Evolutionary conservation across 108 stramenopile species (phyloP), one percentile per base, ranked within the genome.

Genomic region (Nitzschia putrida): DNA sequence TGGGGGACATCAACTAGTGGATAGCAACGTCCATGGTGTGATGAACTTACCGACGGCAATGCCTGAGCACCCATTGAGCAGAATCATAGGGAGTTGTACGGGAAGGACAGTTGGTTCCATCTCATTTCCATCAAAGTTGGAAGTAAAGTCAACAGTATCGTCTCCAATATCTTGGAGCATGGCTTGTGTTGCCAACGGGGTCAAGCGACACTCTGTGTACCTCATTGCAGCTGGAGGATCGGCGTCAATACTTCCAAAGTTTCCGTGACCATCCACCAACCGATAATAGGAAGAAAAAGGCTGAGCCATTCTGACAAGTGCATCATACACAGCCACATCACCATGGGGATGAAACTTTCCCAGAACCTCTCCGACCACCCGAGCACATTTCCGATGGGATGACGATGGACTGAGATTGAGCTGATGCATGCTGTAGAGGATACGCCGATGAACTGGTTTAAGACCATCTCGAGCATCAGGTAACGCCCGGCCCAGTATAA

Each of bases 191-290:
- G 95, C 81, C 29, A 97, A 57, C 23, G 25, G 54, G 24, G 95
- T 90, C 18, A 98, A 71, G 42, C 88, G 87, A 61, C 94, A 95
- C 76, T 98, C 97, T 0, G 97, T 98, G 83, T 98, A 98, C 21
- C 97, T 82, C 97, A 98, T 98, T 13, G 97, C 97, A 0, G 97
- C 97, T 12, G 97, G 88, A 16, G 97, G 97, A 85, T 98, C 97
- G 63, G 86, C 88, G 80, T 98, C 97, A 49, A 98, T 85, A 44
- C 80, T 82, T 1, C 97, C 97, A 78, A 98, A 98, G 69, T 98
- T 98, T 12, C 97, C 97, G 76, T 97, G 96, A 0, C 97, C 97
- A 71, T 94, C 92, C 57, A 98, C 87, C 20, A 98, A 79, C 24
- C 87, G 93, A 66, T 78, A 71, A 24, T 82, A 76, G 68, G 96